Conservation (phyloP, 768 basidiomycete species). For the Mycena rebaudengoi region DNA sequence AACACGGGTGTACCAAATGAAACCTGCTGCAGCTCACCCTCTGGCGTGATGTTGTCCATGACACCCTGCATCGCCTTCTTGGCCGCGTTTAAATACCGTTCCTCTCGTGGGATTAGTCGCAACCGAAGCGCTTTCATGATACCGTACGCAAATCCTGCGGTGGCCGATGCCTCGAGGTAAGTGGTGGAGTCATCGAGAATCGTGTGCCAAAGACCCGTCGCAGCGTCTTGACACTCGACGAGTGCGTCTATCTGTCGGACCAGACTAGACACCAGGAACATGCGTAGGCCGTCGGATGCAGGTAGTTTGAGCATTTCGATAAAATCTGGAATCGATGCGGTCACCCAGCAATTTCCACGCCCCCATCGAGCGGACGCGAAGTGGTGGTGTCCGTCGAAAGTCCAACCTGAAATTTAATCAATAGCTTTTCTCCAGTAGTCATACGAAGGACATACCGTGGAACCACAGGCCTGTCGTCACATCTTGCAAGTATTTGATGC, state of each 20-base stretch:
- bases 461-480: conserved; percentile 55
- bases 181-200: conserved; percentile 58
- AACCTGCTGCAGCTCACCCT: conserved; percentile 55
- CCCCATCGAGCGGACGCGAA: conserved; percentile 60
- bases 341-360: conserved; percentile 65
- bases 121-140: conserved; percentile 54
- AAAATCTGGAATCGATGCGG: conserved; percentile 56
- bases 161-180: conserved; percentile 59
- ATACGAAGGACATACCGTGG: conserved; percentile 44
- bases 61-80: conserved; percentile 52
- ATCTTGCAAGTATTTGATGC: conserved; percentile 56
- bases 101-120: conserved; percentile 51
- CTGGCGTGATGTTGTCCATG: conserved; percentile 51
- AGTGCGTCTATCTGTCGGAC: conserved; percentile 58
- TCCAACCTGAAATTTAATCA: conserved; percentile 44
- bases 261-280: conserved; percentile 51
- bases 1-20: conserved; percentile 66
- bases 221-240: conserved; percentile 51
- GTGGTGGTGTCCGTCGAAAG: conserved; percentile 55
- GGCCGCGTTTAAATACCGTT: conserved; percentile 45
- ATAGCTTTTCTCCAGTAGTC: background rate
- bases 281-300: conserved; percentile 49
- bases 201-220: conserved; percentile 63
- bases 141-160: conserved; percentile 59
- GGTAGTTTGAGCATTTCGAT: conserved; percentile 55